These are phyloP conservation scores for Apiospora arundinis DNA, from an alignment of 2,329 filamentous ascomycete species.

Conservation along the genomic window DNA sequence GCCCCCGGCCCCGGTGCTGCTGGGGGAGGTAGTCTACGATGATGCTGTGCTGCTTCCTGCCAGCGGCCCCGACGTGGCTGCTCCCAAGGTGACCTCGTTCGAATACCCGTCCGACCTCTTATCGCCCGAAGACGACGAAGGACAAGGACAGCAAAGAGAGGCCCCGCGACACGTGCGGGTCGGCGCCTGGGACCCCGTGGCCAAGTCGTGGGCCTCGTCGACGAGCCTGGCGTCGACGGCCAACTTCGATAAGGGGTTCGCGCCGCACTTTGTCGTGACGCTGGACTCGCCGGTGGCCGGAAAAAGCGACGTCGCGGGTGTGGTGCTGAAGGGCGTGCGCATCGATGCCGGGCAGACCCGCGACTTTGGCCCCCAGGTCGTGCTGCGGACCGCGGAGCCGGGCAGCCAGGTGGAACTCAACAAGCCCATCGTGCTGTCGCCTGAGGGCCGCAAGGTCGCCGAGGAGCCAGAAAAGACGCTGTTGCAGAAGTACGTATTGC, in stretches of 20 bases:
- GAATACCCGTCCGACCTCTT: slow-evolving; percentile 55
- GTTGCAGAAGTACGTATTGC: slow-evolving; percentile 65
- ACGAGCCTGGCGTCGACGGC: slow-evolving; percentile 61
- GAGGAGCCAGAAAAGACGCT: slow-evolving; percentile 67
- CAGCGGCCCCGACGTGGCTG: not conserved
- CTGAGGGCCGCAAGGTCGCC: slow-evolving; percentile 64
- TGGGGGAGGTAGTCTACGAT: slow-evolving; percentile 65
- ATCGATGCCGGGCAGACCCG: slow-evolving; percentile 70
- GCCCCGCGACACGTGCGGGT: slow-evolving; percentile 57
- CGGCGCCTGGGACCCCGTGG: slow-evolving; percentile 59
- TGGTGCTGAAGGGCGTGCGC: slow-evolving; percentile 58
- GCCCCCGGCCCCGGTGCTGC: slow-evolving; percentile 45
- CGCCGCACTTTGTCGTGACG: slow-evolving; percentile 61
- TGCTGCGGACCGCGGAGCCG: slow-evolving; percentile 52
- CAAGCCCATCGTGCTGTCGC: slow-evolving; percentile 66
- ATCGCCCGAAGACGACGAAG: slow-evolving; percentile 45
- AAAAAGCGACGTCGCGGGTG: slow-evolving; percentile 50
- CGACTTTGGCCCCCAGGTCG: slow-evolving; percentile 67
- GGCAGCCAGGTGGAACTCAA: slow-evolving; percentile 67
- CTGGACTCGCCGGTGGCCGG: slow-evolving; percentile 39
- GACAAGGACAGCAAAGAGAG: not conserved
- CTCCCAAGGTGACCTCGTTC: slow-evolving; percentile 55
- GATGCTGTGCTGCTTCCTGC: slow-evolving; percentile 53
- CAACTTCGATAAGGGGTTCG: slow-evolving; percentile 67
- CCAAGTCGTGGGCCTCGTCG: slow-evolving; percentile 57